Evolutionary conservation across 1,139 yeast genomes (phyloP).

Genomic region (Wickerhamomyces sp.): DNA sequence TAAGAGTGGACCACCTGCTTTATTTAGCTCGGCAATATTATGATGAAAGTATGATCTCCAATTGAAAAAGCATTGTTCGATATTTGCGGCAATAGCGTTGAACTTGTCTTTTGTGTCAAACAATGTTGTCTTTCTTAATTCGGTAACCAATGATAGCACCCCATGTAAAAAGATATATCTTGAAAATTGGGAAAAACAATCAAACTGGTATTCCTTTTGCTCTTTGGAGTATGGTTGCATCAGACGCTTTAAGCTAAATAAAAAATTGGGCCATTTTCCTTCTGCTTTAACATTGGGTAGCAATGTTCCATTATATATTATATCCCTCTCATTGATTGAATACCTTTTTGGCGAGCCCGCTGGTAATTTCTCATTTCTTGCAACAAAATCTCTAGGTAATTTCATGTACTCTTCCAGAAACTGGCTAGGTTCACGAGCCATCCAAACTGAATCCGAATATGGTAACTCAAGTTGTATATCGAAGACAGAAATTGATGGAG

Average conservation of each 20-base stretch:
- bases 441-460: constrained; percentile 39
- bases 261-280: constrained; percentile 37
- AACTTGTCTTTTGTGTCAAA: constrained; percentile 29
- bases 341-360: constrained; percentile 5
- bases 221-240: constrained; percentile 33
- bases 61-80: constrained; percentile 32
- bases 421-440: constrained; percentile 24
- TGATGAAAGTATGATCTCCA: constrained; percentile 38
- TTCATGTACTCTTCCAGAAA: constrained; percentile 28
- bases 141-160: constrained; percentile 34
- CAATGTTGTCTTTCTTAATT: constrained; percentile 31
- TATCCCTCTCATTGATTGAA: constrained; percentile 9
- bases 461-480: constrained; percentile 39
- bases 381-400: constrained; percentile 30
- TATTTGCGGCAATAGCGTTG: constrained; percentile 27
- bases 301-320: constrained; percentile 11
- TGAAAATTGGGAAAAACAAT: constrained; percentile 37
- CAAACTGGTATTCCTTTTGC: constrained; percentile 32
- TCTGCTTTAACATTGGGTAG: constrained; percentile 20
- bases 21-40: constrained; percentile 24
- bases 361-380: constrained; percentile 15
- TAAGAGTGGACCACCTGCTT: constrained; percentile 4
- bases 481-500: constrained; percentile 29
- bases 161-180: constrained; percentile 37
- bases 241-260: constrained; percentile 33